Conservation (phyloP, 2,329 filamentous ascomycete species). For the Curvularia sp. region DNA sequence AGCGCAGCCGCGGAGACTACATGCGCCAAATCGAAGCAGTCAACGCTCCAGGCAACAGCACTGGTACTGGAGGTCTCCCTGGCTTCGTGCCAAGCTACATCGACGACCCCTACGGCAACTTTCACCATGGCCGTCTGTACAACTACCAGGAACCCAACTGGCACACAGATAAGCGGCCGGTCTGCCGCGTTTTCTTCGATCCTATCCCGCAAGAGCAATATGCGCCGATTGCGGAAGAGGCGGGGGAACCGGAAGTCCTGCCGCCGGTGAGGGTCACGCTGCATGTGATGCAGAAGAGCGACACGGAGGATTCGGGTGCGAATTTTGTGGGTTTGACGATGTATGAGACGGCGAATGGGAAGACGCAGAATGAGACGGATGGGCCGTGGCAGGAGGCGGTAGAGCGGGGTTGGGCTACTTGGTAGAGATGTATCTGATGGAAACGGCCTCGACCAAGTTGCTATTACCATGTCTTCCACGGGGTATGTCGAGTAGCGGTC, state of each 20-base stretch:
- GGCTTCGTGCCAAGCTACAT: slow-evolving; percentile 1
- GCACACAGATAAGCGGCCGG: not conserved
- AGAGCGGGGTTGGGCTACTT: slow-evolving; percentile 4
- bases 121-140: not conserved
- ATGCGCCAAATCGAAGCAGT: not conserved
- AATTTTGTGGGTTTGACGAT: not conserved
- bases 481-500: not conserved
- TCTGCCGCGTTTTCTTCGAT: not conserved
- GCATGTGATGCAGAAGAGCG: not conserved
- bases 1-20: slow-evolving; percentile 5
- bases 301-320: not conserved
- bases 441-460: no score
- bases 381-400: slow-evolving; percentile 2
- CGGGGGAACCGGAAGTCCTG: not conserved
- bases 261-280: not conserved
- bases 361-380: slow-evolving; percentile 2
- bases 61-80: not conserved
- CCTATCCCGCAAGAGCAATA: not conserved
- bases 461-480: no score
- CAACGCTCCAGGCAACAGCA: not conserved
- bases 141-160: not conserved
- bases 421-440: not conserved
- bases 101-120: not conserved
- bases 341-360: not conserved
- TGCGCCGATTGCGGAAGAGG: not conserved